Base-by-base conservation (phyloP, 2,329 filamentous ascomycete species). In the Sarocladiaceae sp. region DNA sequence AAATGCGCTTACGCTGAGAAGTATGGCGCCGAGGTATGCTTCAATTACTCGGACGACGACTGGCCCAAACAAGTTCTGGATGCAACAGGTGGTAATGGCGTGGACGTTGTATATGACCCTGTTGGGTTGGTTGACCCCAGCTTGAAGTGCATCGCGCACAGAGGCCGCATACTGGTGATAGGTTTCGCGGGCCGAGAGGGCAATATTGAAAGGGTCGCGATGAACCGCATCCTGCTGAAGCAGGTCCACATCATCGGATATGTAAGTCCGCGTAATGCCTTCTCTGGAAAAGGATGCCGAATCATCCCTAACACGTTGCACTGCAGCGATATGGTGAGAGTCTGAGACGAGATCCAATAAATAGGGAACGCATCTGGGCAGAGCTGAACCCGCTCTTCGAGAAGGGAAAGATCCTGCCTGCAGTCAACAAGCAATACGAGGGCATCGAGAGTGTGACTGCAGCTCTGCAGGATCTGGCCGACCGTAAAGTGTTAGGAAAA, bases 21-120 rank as follows among this genome's bases (percentile, higher is more conserved):
- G 10, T 58, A 65, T 46, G 72, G 70, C 0, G 70, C 68, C 0
- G 60, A 64, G 45, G 50, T 54, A 3, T 65, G 62, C 42, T 59
- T 78, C 23, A 56, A 71, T 51, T 69, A 73, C 50, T 48, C 48
- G 2, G 33, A 52, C 4, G 51, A 55, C 3, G 47, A 59, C 1
- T 82, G 77, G 78, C 71, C 70, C 53, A 60, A 70, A n/a, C 52
- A 62, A 12, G 70, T 82, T 2, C 58, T 68, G n/a, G 56, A 59
- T 2, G 49, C 70, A 16, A 80, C 74, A 1, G 50, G 56, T 1
- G 68, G 69, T 0, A 59, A 63, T 23, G 78, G 78, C 0, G 76
- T 75, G 2, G 69, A 82, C 58, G 65, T 78, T 0, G 72, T 80
- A 11, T 75, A 74, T 51, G 78, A 82, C 58, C 68, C 70, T 6